These are phyloP conservation scores for Kwoniella dendrophila DNA, from an alignment of 768 basidiomycete species.

Conservation along the genomic window DNA sequence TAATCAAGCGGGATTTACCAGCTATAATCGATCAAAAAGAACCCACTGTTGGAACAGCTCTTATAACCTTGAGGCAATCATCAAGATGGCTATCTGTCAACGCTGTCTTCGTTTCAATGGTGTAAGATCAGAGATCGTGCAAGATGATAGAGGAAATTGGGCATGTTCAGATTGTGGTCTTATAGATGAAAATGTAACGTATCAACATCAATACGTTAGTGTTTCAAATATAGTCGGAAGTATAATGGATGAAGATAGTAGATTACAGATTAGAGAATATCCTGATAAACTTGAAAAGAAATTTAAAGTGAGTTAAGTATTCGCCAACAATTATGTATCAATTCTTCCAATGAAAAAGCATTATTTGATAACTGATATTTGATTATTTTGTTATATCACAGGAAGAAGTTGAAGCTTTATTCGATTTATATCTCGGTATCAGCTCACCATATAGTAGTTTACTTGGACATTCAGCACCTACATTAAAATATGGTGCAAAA, in stretches of 20 bases:
- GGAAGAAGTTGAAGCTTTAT: conserved; percentile 18
- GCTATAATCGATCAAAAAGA: too few species aligned
- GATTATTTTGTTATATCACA: neutral
- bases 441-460: conserved; percentile 7
- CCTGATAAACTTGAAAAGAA: conserved; percentile 8
- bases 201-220: neutral
- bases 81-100: neutral
- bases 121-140: neutral
- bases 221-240: neutral
- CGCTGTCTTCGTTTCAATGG: neutral
- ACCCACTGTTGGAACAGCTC: too few species aligned
- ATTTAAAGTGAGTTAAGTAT: conserved; percentile 15
- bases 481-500: conserved; percentile 11
- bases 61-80: too few species aligned
- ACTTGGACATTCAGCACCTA: conserved; percentile 3
- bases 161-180: conserved; percentile 31
- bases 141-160: conserved; percentile 10
- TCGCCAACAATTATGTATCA: neutral
- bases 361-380: neutral
- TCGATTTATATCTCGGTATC: conserved; percentile 22
- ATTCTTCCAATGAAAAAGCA: too few species aligned
- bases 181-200: conserved; percentile 19
- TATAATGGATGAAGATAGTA: conserved; percentile 21
- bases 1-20: too few species aligned
- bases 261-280: neutral